A percentile compares a stretch with the other conserved stretches of the same genome.
These are phyloP conservation scores for Cyberlindnera xylosilytica DNA, from an alignment of 805 yeast species.

Conservation along the genomic window DNA sequence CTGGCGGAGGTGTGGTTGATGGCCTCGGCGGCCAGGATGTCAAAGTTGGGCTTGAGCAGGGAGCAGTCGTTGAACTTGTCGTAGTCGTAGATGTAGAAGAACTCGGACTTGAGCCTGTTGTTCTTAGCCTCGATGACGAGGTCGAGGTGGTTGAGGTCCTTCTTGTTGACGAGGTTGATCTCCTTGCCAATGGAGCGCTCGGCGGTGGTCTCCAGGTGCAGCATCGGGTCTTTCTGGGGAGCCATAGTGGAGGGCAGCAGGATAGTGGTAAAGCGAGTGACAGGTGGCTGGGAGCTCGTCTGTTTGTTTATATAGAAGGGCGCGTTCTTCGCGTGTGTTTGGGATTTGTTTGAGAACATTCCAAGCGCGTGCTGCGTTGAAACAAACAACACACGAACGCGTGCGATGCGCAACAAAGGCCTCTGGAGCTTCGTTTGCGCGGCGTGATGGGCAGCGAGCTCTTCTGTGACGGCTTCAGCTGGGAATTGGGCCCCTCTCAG, in stretches of 20 bases:
- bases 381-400: neutral
- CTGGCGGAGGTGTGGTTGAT: slow-evolving; percentile 33
- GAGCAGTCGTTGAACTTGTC: slow-evolving; percentile 29
- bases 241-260: slow-evolving; percentile 1
- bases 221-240: slow-evolving; percentile 1
- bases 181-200: slow-evolving; percentile 26
- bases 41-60: slow-evolving; percentile 23
- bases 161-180: slow-evolving; percentile 23
- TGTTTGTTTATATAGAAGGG: slow-evolving; percentile 1
- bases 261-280: neutral
- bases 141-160: slow-evolving; percentile 27
- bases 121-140: slow-evolving; percentile 28
- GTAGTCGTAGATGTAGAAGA: slow-evolving; percentile 33
- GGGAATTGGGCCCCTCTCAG: too few relatives aligned
- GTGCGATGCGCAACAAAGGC: neutral
- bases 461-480: too few relatives aligned
- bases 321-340: neutral
- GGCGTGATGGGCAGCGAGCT: too few relatives aligned
- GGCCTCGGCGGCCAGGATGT: slow-evolving; percentile 20
- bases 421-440: too few relatives aligned
- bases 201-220: slow-evolving; percentile 25
- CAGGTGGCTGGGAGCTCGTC: neutral
- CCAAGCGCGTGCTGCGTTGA: slow-evolving; percentile 8
- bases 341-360: slow-evolving; percentile 7
- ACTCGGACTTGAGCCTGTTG: slow-evolving; percentile 28